Evolutionary conservation across 768 basidiomycete genomes (phyloP).

Genomic region (Pleurotus tuoliensis): DNA sequence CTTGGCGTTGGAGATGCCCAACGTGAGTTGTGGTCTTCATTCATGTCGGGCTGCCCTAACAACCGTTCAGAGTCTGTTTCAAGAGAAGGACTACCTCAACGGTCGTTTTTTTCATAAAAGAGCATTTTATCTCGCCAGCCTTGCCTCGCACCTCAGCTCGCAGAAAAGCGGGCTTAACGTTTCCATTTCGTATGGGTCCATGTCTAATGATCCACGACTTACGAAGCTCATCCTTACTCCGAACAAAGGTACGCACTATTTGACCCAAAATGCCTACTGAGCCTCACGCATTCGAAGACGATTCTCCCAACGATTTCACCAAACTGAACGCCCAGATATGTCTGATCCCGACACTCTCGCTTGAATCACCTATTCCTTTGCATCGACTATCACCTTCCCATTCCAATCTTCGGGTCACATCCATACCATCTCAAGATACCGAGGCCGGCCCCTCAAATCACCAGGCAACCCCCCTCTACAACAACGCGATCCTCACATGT

Average conservation of each 20-base stretch:
- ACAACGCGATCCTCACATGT: slow-evolving; percentile 61
- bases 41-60: slow-evolving; percentile 11
- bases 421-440: slow-evolving; percentile 11
- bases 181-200: slow-evolving; percentile 58
- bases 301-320: slow-evolving; percentile 51
- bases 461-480: slow-evolving; percentile 74
- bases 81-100: slow-evolving; percentile 93
- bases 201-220: slow-evolving; percentile 57
- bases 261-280: slow-evolving; percentile 13
- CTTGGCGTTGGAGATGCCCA: slow-evolving; percentile 83
- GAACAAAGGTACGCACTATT: slow-evolving; percentile 38
- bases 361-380: slow-evolving; percentile 59
- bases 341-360: slow-evolving; percentile 65
- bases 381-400: slow-evolving; percentile 70
- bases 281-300: slow-evolving; percentile 38
- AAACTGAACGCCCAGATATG: slow-evolving; percentile 70
- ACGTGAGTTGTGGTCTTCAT: slow-evolving; percentile 41
- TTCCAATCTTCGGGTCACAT: slow-evolving; percentile 44
- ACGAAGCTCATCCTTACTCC: slow-evolving; percentile 63
- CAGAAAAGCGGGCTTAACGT: slow-evolving; percentile 45
- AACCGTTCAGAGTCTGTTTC: slow-evolving; percentile 65
- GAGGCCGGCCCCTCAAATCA: slow-evolving; percentile 21
- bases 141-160: slow-evolving; percentile 58
- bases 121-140: slow-evolving; percentile 80
- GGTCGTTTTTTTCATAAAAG: slow-evolving; percentile 90